Base-by-base conservation (phyloP, 1,284 basidiomycete species). In the Trametes polyzona region DNA sequence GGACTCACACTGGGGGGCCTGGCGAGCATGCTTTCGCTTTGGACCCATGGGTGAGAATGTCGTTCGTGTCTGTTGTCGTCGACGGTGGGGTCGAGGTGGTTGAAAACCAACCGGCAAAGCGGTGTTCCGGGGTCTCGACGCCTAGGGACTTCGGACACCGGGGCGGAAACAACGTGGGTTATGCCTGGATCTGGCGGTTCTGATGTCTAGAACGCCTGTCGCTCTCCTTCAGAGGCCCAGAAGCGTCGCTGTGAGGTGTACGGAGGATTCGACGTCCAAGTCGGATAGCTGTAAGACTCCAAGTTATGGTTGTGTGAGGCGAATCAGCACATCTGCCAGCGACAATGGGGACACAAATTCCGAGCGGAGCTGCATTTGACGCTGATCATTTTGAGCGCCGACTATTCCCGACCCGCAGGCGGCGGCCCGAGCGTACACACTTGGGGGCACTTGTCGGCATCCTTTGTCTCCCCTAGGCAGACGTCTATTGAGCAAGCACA, bases 11-110 rank as follows among this genome's bases (percentile, higher is more conserved):
- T 70, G 71, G 23, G 68, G 70, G 35, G 66, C 67, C 29, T 62
- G 67, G 55, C 64, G 68, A 49, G 65, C 66, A 59, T 64, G 70
- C 62, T 69, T 73, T 58, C 72, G 65, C 67, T 70, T 73, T 33
- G 73, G 65, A 58, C 70, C 70, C 72, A 74, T 61, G 16, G 33
- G 24, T 50, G 32, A 51, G 49, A 40, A 41, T 35, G 40, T 44
- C 24, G 47, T 44, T 33, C 43, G 57, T 57, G 27, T 44, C 52
- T 33, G 52, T 57, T 36, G 55, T 55, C 43, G 52, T 48, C 43
- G 55, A 48, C 47, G 49, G 27, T 50, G 55, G 43, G 55, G 46
- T 63, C 51, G 55, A 58, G 52, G 35, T 59, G 62, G 59, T 61
- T 55, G 50, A 51, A 55, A 59, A 61, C 52, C 52, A 61, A 57